Evolutionary conservation across 495 filamentous ascomycete genomes (phyloP), one percentile per base, ranked within the genome.

Genomic region (Pseudomonodictys pantanalensis): DNA sequence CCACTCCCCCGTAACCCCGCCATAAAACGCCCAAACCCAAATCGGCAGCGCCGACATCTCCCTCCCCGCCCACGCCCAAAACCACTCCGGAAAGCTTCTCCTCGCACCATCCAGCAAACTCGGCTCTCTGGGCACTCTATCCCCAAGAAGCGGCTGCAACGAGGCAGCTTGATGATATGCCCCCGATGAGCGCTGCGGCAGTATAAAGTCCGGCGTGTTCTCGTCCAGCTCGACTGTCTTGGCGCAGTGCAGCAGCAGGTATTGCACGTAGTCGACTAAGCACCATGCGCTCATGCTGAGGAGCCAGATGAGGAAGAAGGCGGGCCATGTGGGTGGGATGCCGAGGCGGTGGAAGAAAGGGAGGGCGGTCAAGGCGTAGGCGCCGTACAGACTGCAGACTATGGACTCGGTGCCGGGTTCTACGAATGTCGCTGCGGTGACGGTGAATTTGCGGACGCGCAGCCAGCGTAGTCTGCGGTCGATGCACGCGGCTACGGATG

Each of bases 331-430:
- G 24, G 75, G 77, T 0, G 83, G 74, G 12, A 90, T 72, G 23
- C 81, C 81, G 3, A 86, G 65, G 0, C 60, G 67, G 0, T 76
- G 64, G 49, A 86, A 81, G 70, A 77, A 85, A 0, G 88, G 82
- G 8, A 95, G 67, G 0, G 86, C 89, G 0, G 88, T 95, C 20
- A 89, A 58, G 0, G 83, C 91, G 70, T 84, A 96, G 0, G 88
- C 82, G 24, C 91, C 84, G 67, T 95, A 89, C 1, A 86, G 69
- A 15, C 84, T 90, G 71, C 90, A 93, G 0, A 96, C 67, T 11
- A 97, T 75, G n/a, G 85, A 87, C 73, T 97, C 95, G 2, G 93
- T 93, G 2, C 90, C 91, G 0, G 92, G 92, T 64, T 99, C 95
- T n/a, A 96, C 86, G 1, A 97, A 75, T 0, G 95, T 97, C 0